Evolutionary conservation across 116 monocot species (phyloP).

Genomic region (Thalassia testudinum): DNA sequence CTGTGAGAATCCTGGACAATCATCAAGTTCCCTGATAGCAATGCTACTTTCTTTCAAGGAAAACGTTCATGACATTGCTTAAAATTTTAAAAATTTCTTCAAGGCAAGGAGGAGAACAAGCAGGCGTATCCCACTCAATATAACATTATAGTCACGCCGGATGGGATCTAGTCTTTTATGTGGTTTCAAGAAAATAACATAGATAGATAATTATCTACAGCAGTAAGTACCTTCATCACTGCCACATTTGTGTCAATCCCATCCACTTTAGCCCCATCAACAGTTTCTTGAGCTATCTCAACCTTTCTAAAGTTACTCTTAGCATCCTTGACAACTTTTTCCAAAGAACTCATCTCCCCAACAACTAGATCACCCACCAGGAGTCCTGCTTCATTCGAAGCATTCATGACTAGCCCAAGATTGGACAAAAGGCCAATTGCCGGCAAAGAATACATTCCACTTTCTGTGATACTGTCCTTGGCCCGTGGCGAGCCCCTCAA

Average conservation of each 20-base stretch:
- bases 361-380: slow-evolving; percentile 89
- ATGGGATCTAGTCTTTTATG: too few species aligned
- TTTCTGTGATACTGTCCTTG: slow-evolving; percentile 12
- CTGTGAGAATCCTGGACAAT: too few species aligned
- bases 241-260: slow-evolving; percentile 87
- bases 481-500: slow-evolving; percentile 23
- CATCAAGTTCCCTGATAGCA: too few species aligned
- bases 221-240: slow-evolving; percentile 90
- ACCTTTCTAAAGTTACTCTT: slow-evolving; percentile 61
- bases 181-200: too few species aligned
- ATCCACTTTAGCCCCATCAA: slow-evolving; percentile 87
- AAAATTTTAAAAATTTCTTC: too few species aligned
- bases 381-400: slow-evolving; percentile 32
- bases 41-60: too few species aligned
- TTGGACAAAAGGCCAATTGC: slow-evolving; percentile 55
- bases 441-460: slow-evolving; percentile 58
- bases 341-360: slow-evolving; percentile 52
- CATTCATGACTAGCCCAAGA: slow-evolving; percentile 39
- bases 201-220: too few species aligned
- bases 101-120: too few species aligned
- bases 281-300: slow-evolving; percentile 62
- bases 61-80: too few species aligned
- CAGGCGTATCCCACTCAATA: too few species aligned
- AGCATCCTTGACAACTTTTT: slow-evolving; percentile 55
- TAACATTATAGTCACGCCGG: too few species aligned